Evolutionary conservation across 495 filamentous ascomycete species (phyloP), one percentile per base, ranked within the genome.

Genomic region (Hypoxylon rickii): DNA sequence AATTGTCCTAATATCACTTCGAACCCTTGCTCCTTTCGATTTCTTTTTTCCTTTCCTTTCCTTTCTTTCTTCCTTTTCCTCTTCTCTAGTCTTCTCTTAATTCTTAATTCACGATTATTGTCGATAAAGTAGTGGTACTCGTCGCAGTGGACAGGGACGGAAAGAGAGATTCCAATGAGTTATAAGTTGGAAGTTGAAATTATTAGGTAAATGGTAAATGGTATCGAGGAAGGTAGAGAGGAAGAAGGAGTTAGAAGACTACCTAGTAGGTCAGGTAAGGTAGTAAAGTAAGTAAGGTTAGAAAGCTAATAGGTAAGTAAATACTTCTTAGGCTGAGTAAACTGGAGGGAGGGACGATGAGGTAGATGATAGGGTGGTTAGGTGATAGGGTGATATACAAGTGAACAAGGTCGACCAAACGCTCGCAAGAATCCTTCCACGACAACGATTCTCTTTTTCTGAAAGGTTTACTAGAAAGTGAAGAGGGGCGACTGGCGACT

Each of bases 401-500:
- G n/a, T 29, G 12, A 36, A 56, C 20, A 39, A 31, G 43, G 48
- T 61, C 42, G 33, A 41, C 52, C 47, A 50, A 53, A 57, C 47
- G 47, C 58, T 62, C 44, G 52, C 44, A 42, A 63, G 53, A 63
- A 57, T 51, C 59, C 59, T 53, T 63, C 49, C 43, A 46, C 44
- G 49, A 50, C 44, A 34, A 18, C 40, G 32, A 26, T 44, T n/a
- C n/a, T n/a, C n/a, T 37, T 51, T 50, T 37, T 32, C 26, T 52
- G 39, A 58, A 63, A 58, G 46, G 52, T 41, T 44, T 48, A 17
- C 59, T 19, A 37, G 44, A 54, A 54, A 42, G 34, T 36, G 43
- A 50, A 54, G 10, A 53, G 58, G 59, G 59, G 59, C n/a, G n/a
- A n/a, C n/a, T n/a, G n/a, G 59, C 59, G 59, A 63, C 29, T 57